Base-by-base conservation (phyloP, 2,329 filamentous ascomycete species). In the Paecilomyces fulvus region DNA sequence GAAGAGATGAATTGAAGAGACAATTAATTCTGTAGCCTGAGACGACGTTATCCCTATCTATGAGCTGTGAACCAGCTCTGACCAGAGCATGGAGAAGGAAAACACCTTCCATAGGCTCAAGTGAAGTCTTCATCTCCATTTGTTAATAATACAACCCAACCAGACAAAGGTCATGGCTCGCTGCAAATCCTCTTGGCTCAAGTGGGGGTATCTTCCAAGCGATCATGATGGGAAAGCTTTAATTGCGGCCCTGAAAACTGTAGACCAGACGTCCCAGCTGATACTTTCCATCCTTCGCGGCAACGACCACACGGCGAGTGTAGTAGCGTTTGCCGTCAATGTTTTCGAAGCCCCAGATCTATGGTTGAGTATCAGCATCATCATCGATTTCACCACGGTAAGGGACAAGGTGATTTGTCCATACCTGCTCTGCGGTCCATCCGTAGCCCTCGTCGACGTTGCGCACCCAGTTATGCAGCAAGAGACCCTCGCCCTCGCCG, bases 341-440 rank as follows among this genome's bases (percentile, higher is more conserved):
- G 12, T 65, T 64, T 58, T 78, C 74, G 55, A 78, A 78, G 11
- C 76, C 76, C 76, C 76, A 79, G 58, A 75, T 67, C 73, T 77
- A 61, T 30, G 46, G 28, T 49, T 30, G 17, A 54, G 30, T 31
- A 17, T 43, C 37, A 43, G 37, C 14, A 43, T 9, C 3, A 43
- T 43, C 25, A 2, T 43, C n/a, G 17, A 9, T 43, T 9, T 17
- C 14, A 43, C 7, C 33, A 14, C 1, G 6, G 7, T 12, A 17
- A 43, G n/a, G n/a, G 10, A 17, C 20, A 46, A 51, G 5, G 17
- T 37, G 31, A 23, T 4, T 8, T 53, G 58, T 53, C 63, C 66
- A 53, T 63, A 77, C 74, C 75, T 84, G 82, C 60, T 77, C 72
- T 3, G 80, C 83, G 30, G 71, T 79, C 83, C 83, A 86, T 17